Conservation (phyloP, 371 early-diverging fungal genomes). For the Edhazardia aedis region DNA sequence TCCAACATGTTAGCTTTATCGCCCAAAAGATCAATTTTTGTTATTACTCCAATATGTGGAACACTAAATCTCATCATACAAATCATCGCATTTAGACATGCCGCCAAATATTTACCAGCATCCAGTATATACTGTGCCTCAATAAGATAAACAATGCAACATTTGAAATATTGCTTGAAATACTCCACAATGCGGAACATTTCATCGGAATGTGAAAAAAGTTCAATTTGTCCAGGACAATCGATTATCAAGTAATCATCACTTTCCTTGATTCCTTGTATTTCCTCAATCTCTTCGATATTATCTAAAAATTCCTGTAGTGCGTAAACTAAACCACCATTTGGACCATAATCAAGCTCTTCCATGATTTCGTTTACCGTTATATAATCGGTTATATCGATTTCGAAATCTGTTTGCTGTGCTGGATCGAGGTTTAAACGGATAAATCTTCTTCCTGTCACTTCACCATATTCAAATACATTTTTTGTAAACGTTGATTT, state of each 20-base stretch:
- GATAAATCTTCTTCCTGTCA: constrained; percentile 10
- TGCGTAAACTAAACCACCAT: constrained; percentile 39
- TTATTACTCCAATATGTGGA: constrained; percentile 16
- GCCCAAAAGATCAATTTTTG: constrained; percentile 17
- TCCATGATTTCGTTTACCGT: constrained; percentile 39
- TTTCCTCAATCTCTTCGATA: constrained; percentile 25
- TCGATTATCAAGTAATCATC: constrained; percentile 39
- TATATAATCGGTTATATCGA: constrained; percentile 40
- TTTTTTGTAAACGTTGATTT: constrained; percentile 33
- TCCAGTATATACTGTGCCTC: constrained; percentile 21
- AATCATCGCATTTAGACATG: constrained; percentile 14
- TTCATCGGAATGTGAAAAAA: constrained; percentile 37
- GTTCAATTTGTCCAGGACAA: constrained; percentile 48
- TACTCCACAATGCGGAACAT: constrained; percentile 12
- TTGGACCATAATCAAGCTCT: constrained; percentile 41
- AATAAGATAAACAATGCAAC: constrained; percentile 19
- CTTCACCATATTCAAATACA: constrained; percentile 13
- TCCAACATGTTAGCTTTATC: constrained; percentile 1
- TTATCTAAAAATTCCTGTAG: constrained; percentile 28
- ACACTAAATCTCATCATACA: constrained; percentile 18
- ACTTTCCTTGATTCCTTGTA: constrained; percentile 8
- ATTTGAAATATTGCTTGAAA: constrained; percentile 16
- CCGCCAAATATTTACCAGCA: constrained; percentile 11
- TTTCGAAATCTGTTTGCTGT: constrained; percentile 15
- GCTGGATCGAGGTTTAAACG: constrained; percentile 46